Conservation (phyloP, 768 basidiomycete species). For the Tricholoma hemisulphureum region DNA sequence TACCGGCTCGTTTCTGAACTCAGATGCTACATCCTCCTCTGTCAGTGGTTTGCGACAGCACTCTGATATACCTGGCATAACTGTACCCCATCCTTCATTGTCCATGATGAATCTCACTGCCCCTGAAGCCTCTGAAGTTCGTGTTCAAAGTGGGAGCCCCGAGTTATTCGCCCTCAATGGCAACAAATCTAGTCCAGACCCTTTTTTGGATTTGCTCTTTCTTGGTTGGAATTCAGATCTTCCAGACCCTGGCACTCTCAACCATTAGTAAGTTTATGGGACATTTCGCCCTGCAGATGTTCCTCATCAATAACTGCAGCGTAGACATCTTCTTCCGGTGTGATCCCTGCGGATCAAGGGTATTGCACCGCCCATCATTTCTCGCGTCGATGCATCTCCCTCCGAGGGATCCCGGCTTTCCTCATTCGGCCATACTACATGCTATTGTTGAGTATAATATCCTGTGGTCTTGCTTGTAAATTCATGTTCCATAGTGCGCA, state of each 20-base stretch:
- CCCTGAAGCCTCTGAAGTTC: conserved; percentile 37
- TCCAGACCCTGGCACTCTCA: conserved; percentile 68
- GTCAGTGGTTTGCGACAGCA: conserved; percentile 19
- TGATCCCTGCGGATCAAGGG: conserved; percentile 83
- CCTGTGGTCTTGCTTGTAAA: conserved; percentile 1
- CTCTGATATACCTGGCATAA: conserved; percentile 36
- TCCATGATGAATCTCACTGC: conserved; percentile 42
- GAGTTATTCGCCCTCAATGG: conserved; percentile 39
- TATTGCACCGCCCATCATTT: conserved; percentile 80
- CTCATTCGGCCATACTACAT: conserved; percentile 86
- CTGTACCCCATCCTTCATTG: conserved; percentile 45
- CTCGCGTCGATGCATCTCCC: conserved; percentile 76
- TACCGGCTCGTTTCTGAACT: conserved; percentile 14
- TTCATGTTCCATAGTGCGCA: conserved; percentile 55
- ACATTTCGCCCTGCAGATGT: neutral
- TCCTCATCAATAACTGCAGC: conserved; percentile 36
- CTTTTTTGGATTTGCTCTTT: conserved; percentile 65
- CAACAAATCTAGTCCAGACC: conserved; percentile 44
- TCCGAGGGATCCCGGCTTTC: conserved; percentile 80
- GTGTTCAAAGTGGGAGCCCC: conserved; percentile 50
- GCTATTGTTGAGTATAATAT: conserved; percentile 63
- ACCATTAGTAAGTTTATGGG: conserved; percentile 65
- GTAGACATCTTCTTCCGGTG: conserved; percentile 87
- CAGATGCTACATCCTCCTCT: conserved; percentile 14
- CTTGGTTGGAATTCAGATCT: conserved; percentile 86